These are phyloP conservation scores for Teratosphaeria nubilosa DNA, from an alignment of 2,329 filamentous ascomycete genomes.

Conservation along the genomic window DNA sequence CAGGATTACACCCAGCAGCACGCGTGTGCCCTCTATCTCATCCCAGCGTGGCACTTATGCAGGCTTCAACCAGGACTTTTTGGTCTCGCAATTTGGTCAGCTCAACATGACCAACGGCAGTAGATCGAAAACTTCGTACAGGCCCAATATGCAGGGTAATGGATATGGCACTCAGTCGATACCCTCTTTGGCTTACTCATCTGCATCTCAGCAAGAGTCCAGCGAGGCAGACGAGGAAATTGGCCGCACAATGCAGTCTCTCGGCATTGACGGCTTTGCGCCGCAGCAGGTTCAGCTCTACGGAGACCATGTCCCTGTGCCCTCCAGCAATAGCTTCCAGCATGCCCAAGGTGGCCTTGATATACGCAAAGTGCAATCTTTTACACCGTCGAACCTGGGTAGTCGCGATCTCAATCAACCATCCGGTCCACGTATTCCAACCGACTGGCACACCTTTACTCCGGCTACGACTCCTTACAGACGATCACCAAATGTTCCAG, in stretches of 20 bases:
- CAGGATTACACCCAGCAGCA: conserved; percentile 12
- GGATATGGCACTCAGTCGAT: not conserved
- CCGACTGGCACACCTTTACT: conserved; percentile 2
- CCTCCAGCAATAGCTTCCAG: not conserved
- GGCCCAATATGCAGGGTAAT: not conserved
- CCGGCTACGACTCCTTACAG: not conserved
- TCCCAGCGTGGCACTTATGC: conserved; percentile 31
- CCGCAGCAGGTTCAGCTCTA: not conserved
- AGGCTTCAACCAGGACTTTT: conserved; percentile 2
- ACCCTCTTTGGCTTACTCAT: not conserved
- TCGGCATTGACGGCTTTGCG: not conserved
- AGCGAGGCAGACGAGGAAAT: not conserved
- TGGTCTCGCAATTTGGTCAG: conserved; percentile 11
- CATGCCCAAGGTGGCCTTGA: not conserved
- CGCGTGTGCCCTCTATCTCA: conserved; percentile 36
- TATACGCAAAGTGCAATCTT: not conserved
- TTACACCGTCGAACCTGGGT: not conserved
- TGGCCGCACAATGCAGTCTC: not conserved
- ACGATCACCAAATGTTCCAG: conserved; percentile 1
- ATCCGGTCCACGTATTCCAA: not conserved
- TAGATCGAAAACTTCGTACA: conserved; percentile 18
- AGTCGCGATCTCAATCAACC: not conserved
- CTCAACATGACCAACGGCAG: conserved; percentile 34
- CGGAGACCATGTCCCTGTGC: not conserved
- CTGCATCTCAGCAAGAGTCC: not conserved